phyloP scores from a whole-genome alignment of 257 asterid species.

The Ligustrum vulgare region DNA sequence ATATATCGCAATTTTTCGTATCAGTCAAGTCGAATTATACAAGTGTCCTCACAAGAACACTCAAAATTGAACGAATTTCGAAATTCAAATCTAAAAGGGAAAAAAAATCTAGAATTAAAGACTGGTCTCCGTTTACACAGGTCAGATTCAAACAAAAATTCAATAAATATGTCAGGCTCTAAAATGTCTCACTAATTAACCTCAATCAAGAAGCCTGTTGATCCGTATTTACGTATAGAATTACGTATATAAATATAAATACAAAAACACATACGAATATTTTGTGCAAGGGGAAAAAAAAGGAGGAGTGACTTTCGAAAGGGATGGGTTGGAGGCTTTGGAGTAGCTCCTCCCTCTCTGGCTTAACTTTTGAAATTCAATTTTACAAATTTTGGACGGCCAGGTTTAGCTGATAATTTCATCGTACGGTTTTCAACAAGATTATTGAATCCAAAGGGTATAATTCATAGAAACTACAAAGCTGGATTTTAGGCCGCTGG shows the following conservation, averaged over 20 bases:
- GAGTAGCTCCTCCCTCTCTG: slow-evolving; percentile 75
- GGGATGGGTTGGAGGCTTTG: slow-evolving; percentile 26
- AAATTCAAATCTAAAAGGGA: slow-evolving; percentile 12
- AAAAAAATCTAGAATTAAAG: slow-evolving; percentile 20
- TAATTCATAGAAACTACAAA: slow-evolving; percentile 44
- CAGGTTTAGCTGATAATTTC: slow-evolving; percentile 27
- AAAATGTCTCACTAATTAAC: slow-evolving; percentile 26
- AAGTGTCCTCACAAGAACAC: slow-evolving; percentile 8
- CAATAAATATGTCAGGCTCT: slow-evolving; percentile 15
- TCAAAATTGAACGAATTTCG: slow-evolving; percentile 5
- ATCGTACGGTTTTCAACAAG: slow-evolving; percentile 38
- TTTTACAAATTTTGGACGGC: slow-evolving; percentile 58
- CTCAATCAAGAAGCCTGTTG: slow-evolving; percentile 32
- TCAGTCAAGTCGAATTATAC: slow-evolving; percentile 26
- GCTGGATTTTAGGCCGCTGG: slow-evolving; percentile 25
- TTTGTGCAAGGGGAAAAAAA: slow-evolving; percentile 21
- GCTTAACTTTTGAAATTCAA: slow-evolving; percentile 82
- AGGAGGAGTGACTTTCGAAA: slow-evolving; percentile 28
- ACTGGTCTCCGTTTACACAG: slow-evolving; percentile 25
- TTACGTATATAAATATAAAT: background rate
- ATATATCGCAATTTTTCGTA: slow-evolving; percentile 18
- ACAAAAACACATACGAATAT: background rate
- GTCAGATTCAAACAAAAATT: slow-evolving; percentile 56
- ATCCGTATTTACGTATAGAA: slow-evolving; percentile 19
- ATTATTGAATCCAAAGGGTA: slow-evolving; percentile 41